Conservation (phyloP, 441 rosid genomes). For the Adansonia gregorii region DNA sequence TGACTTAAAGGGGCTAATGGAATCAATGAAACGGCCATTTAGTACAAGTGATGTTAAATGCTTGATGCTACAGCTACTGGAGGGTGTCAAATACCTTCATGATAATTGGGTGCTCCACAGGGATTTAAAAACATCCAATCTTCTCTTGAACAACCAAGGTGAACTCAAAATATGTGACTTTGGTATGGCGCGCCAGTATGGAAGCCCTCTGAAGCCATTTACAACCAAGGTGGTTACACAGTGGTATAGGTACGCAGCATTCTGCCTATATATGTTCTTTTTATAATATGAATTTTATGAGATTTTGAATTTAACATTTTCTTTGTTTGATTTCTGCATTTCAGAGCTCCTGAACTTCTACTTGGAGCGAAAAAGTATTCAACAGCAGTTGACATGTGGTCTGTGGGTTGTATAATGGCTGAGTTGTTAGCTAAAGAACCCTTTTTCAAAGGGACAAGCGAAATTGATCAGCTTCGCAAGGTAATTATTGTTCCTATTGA, state of each 20-base stretch:
- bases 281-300: background rate
- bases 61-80: constrained; percentile 77
- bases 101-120: constrained; percentile 92
- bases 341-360: constrained; percentile 88
- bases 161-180: constrained; percentile 84
- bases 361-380: constrained; percentile 80
- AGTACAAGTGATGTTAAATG: constrained; percentile 89
- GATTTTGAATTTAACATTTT: constrained; percentile 6
- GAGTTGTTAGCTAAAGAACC: constrained; percentile 76
- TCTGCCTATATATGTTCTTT: background rate
- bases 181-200: constrained; percentile 84
- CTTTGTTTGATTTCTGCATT: constrained; percentile 23
- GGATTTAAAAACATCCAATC: constrained; percentile 86
- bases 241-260: constrained; percentile 73
- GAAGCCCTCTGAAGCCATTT: constrained; percentile 80
- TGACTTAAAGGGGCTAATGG: constrained; percentile 77
- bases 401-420: constrained; percentile 93
- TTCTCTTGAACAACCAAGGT: constrained; percentile 75
- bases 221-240: constrained; percentile 78
- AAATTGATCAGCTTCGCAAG: constrained; percentile 74
- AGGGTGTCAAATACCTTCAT: constrained; percentile 82
- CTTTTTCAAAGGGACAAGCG: constrained; percentile 67
- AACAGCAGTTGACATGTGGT: constrained; percentile 93
- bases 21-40: constrained; percentile 66
- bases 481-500: constrained; percentile 35